Evolutionary conservation across 2,329 filamentous ascomycete species (phyloP), one percentile per base, ranked within the genome.

Genomic region (Amauroascus niger): DNA sequence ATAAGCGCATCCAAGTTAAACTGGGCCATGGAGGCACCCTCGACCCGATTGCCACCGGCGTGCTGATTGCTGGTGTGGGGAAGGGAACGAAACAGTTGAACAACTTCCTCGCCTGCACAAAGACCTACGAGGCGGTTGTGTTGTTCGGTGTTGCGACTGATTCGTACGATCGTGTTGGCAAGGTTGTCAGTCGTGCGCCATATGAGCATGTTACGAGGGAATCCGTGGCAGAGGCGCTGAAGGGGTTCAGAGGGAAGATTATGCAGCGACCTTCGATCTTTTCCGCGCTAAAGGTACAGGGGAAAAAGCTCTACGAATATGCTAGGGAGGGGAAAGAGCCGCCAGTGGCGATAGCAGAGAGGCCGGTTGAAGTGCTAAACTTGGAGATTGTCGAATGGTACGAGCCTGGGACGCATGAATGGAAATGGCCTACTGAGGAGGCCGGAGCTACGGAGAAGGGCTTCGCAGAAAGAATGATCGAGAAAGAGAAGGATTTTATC

Each of bases 21-120:
- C 87, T 97, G 64, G 93, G 93, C 32, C 93, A 98, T 72, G 93
- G 93, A 57, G 93, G 93, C 41, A 98, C 93, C 1, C 79, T 98
- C 16, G 93, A 98, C 65, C 93, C 93, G 24, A 79, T 96, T 63
- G 93, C 93, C 7, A 95, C 90, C 1, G 93, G 93, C 44, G 87
- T 98, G 22, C 79, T 98, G 48, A 89, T 97, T 58, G 77, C 93
- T 6, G 93, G 91, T 53, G 78, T 96, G 50, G 93, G 91, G 33
- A 82, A 79, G 55, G 93, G 88, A 37, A 98, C 93, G 53, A 98
- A 97, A 70, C 74, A 79, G 13, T 78, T 98, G 1, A 75, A 80
- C 39, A 75, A 81, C 33, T 97, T 96, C 67, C 76, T 97, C 43
- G 78, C 81, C 52, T 96, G 93, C 74, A 94, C 86, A 46, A 98